Evolutionary conservation across 2,329 filamentous ascomycete species (phyloP).

Genomic region (Teratosphaeria pseudoeucalypti): DNA sequence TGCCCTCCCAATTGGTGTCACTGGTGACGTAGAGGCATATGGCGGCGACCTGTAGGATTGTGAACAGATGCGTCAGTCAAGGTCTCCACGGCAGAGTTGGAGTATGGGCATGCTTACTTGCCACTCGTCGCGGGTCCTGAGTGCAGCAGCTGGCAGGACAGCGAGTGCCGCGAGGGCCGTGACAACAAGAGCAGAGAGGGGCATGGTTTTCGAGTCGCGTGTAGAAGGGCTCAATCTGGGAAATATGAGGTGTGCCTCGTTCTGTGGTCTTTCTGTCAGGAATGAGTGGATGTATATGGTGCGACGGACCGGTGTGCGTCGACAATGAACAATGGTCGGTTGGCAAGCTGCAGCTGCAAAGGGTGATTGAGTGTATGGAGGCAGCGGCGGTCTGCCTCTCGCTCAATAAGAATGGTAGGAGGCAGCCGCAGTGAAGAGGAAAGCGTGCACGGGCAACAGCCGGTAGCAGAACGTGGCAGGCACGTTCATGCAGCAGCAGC

Average conservation of each 20-base stretch:
- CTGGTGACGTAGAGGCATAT: constrained; percentile 10
- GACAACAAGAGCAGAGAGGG: neutral
- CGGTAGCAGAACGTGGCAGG: neutral
- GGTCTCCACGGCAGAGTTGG: too few relatives aligned
- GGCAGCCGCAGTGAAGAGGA: neutral
- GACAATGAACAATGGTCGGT: neutral
- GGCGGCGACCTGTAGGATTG: neutral
- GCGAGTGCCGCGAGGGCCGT: neutral
- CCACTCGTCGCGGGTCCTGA: constrained; percentile 3
- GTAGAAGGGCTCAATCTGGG: neutral
- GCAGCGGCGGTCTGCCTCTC: neutral
- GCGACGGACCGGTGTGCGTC: neutral
- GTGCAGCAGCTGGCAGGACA: neutral
- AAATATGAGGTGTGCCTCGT: neutral
- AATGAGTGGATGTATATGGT: neutral
- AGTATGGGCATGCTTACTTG: neutral
- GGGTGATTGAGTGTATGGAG: neutral
- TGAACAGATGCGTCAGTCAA: too few relatives aligned
- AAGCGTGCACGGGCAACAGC: neutral
- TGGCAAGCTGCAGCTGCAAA: neutral
- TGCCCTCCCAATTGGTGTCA: constrained; percentile 8
- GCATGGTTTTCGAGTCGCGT: neutral
- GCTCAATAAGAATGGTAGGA: neutral
- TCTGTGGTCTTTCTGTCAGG: neutral
- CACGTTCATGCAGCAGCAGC: neutral